Percentiles rank a stretch among this genome's conserved stretches.
Conservation (phyloP, 441 rosid genomes). For the Gossypium davidsonii region DNA sequence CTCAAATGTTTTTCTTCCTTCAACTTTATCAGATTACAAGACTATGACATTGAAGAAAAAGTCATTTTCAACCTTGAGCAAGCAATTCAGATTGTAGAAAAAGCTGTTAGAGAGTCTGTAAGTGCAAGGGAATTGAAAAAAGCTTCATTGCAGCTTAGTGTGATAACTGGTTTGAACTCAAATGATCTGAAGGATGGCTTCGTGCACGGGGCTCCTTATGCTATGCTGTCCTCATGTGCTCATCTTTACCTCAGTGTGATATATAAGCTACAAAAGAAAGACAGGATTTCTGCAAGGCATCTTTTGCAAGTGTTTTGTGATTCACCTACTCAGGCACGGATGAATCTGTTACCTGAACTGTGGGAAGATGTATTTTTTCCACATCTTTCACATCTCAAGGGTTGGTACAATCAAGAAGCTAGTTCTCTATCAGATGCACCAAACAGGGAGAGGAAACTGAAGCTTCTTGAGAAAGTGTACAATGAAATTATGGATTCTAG, state of each 20-base stretch:
- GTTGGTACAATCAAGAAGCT: slow-evolving; percentile 53
- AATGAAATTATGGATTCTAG: slow-evolving; percentile 52
- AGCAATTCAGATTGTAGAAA: slow-evolving; percentile 45
- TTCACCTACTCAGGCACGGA: slow-evolving; percentile 48
- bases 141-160: slow-evolving; percentile 47
- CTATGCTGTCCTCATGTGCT: slow-evolving; percentile 51
- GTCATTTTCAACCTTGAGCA: slow-evolving; percentile 40
- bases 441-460: slow-evolving; percentile 30
- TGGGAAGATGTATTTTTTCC: slow-evolving; percentile 58
- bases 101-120: slow-evolving; percentile 30
- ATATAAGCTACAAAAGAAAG: slow-evolving; percentile 51
- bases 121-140: slow-evolving; percentile 43
- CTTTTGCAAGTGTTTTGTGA: slow-evolving; percentile 58
- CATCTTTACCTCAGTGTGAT: slow-evolving; percentile 52
- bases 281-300: slow-evolving; percentile 51
- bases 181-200: slow-evolving; percentile 36
- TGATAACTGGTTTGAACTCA: slow-evolving; percentile 44
- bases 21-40: slow-evolving; percentile 19
- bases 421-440: slow-evolving; percentile 30
- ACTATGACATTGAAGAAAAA: slow-evolving; percentile 28
- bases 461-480: slow-evolving; percentile 51
- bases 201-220: slow-evolving; percentile 38
- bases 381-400: slow-evolving; percentile 54
- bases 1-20: slow-evolving; percentile 42
- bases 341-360: slow-evolving; percentile 41